These are phyloP conservation scores for Colletotrichum sp. DNA, from an alignment of 2,329 filamentous ascomycete genomes.

Conservation along the genomic window DNA sequence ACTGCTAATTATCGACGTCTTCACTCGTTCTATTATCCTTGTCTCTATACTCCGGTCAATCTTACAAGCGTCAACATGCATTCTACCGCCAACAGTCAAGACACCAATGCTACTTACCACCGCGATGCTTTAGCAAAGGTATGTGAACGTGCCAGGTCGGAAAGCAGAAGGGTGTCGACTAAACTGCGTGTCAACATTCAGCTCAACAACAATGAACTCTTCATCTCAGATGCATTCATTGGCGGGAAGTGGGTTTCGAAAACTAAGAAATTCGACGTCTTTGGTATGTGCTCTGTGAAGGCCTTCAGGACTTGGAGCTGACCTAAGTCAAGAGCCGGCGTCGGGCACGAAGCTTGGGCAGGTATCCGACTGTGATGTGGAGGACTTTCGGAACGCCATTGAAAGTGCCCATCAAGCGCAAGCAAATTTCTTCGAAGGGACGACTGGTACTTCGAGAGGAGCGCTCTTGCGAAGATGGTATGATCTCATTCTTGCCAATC, in stretches of 20 bases:
- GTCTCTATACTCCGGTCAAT: not conserved
- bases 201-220: not conserved
- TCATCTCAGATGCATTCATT: not conserved
- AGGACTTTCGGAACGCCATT: conserved; percentile 33
- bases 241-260: not conserved
- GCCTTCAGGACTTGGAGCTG: not conserved
- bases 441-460: conserved; percentile 38
- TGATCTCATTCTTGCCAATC: conserved; percentile 33
- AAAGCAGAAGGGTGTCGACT: not conserved
- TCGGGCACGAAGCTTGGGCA: conserved; percentile 53
- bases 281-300: not conserved
- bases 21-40: not conserved
- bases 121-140: not conserved
- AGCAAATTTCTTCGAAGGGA: conserved; percentile 40
- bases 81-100: not conserved
- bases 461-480: conserved; percentile 40
- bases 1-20: not conserved
- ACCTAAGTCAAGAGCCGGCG: conserved; percentile 47
- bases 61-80: not conserved
- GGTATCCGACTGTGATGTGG: conserved; percentile 48
- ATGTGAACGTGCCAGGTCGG: not conserved
- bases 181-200: not conserved
- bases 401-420: conserved; percentile 38
- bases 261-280: not conserved
- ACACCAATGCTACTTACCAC: not conserved